Base-by-base conservation (phyloP, 2,329 filamentous ascomycete species). In the Sclerotinia sclerotiorum region DNA sequence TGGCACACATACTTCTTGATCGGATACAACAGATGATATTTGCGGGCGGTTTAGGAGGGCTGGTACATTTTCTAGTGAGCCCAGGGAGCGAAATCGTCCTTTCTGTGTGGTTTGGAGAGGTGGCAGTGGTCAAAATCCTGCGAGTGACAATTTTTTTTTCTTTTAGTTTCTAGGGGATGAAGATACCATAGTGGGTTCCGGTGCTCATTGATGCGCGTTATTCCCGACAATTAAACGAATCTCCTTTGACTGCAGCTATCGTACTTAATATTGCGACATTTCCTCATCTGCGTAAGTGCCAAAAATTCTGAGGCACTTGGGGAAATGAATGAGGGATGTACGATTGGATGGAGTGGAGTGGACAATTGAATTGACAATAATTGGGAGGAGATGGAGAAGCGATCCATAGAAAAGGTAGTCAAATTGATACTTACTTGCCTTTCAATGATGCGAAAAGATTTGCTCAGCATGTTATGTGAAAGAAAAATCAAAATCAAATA, bases 161-260 rank as follows among this genome's bases (percentile, higher is more conserved):
- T 44, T 44, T n/a, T 51, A 27, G 24, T 24, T 27, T 63, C 46
- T 63, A 63, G 48, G 60, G n/a, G 32, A 63, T 27, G 46, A 21
- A 42, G 60, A 39, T 63, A 63, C 60, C 46, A 63, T 27, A n/a
- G 60, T 48, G 46, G n/a, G n/a, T 27, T 24, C n/a, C 21, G 46
- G 19, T 62, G 44, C 39, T 49, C 32, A 56, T 62, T 51, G 46
- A 39, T 27, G 21, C 35, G 58, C n/a, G 46, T 21, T 27, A 27
- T 63, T 51, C 5, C 60, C 32, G 17, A 42, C 39, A 42, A 42
- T 42, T 42, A 17, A 42, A 42, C 39, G 39, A 42, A 42, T 42
- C 39, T 17, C 15, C 39, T 42, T 42, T 42, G 39, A 42, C 3
- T 42, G 39, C 39, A 42, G 39, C 39, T 63, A 51, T 19, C 29